Percentiles rank a stretch among this genome's conserved stretches.
phyloP scores from a whole-genome alignment of 495 filamentous ascomycete genomes.

The Neurospora cerealis region DNA sequence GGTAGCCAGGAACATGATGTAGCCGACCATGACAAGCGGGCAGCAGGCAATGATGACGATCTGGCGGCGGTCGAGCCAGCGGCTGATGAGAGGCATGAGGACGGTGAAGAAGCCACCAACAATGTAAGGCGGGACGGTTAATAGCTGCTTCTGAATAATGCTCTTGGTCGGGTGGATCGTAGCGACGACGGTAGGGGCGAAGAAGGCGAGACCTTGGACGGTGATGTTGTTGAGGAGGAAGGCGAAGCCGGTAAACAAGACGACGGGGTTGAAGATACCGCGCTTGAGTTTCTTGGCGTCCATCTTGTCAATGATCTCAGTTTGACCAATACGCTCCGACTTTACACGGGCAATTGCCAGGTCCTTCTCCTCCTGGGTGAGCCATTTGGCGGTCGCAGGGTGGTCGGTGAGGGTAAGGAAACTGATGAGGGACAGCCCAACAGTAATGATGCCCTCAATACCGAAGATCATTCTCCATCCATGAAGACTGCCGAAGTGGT shows the following conservation, averaged over 20 bases:
- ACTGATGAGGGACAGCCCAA: constrained; percentile 41
- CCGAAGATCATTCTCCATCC: constrained; percentile 60
- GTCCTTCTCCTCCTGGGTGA: constrained; percentile 46
- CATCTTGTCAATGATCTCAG: constrained; percentile 56
- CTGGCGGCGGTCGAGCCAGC: constrained; percentile 47
- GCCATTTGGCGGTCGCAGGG: constrained; percentile 48
- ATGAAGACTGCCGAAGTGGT: constrained; percentile 35
- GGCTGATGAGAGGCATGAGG: constrained; percentile 50
- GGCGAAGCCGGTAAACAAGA: constrained; percentile 46
- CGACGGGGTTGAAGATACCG: constrained; percentile 21
- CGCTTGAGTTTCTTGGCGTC: constrained; percentile 45
- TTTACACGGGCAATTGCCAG: constrained; percentile 45
- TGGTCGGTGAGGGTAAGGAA: constrained; percentile 49
- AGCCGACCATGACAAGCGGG: constrained; percentile 53
- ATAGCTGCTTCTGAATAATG: constrained; percentile 42
- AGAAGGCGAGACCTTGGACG: constrained; percentile 67
- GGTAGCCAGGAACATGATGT: constrained; percentile 61
- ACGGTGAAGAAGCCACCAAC: constrained; percentile 60
- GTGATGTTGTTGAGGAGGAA: constrained; percentile 69
- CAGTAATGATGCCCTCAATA: constrained; percentile 55
- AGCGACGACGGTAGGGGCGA: constrained; percentile 58
- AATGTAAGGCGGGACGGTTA: constrained; percentile 63
- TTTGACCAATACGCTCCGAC: constrained; percentile 55
- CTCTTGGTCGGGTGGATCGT: constrained; percentile 53
- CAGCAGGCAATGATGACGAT: constrained; percentile 52